Base-by-base conservation (phyloP, 2,329 filamentous ascomycete genomes). In the Blumeria hordei region DNA sequence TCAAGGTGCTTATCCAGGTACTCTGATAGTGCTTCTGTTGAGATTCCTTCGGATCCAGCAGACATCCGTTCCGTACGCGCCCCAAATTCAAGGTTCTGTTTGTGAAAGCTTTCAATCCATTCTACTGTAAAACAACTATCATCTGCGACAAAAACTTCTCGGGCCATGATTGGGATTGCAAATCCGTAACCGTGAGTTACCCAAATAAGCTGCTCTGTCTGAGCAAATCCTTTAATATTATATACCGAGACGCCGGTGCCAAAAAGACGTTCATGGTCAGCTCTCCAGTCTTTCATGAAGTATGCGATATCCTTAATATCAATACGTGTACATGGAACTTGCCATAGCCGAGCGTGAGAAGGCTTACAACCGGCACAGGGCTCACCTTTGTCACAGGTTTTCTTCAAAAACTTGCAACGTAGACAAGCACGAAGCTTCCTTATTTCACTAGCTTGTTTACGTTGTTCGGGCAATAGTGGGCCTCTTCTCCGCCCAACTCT, bases 231-330 rank as follows among this genome's bases (percentile, higher is more conserved):
- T 72, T 94, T 94, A 71, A 95, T 92, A 65, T 95, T 95, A 69
- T 84, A 88, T 52, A 94, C 83, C 1, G 88, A 93, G 66, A 95
- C 87, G 55, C 85, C 86, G 56, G 85, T 79, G 59, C 79, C 84
- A 62, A 92, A 78, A 66, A 95, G 88, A 62, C 88, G 83, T 70
- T 94, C 88, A 64, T 92, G 94, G 68, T 96, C 90, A 47, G 88
- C 88, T 71, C 90, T 94, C 88, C 88, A 96, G 69, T 95, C 90
- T 74, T 95, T 95, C 85, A 95, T 92, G 74, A 96, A 96, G 69
- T 93, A 94, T 45, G 81, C 85, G 64, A 96, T 94, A 64, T 96
- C 90, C 76, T 94, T 95, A 74, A 96, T 96, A 68, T 95, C 90
- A 65, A 95, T 94, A 58, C 90, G 85, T 43, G 90, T 96, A 74